Conservation (phyloP, 163 green algal genomes). For the Prototheca cutis region DNA sequence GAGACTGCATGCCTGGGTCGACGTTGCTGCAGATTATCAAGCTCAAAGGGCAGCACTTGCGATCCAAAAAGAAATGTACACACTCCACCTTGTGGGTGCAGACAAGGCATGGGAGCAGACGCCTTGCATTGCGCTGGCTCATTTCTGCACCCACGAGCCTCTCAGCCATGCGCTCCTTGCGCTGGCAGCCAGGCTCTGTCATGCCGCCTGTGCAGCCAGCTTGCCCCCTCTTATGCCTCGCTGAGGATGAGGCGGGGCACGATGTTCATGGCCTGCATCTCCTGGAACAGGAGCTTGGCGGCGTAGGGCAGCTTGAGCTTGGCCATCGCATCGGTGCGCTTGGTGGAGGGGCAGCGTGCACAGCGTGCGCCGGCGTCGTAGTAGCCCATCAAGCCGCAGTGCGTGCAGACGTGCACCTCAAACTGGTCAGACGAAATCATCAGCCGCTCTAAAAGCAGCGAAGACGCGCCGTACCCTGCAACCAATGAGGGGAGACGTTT, state of each 20-base stretch:
- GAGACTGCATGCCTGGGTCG: too few relatives aligned
- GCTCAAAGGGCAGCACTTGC: too few relatives aligned
- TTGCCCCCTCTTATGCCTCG: slow-evolving; percentile 23
- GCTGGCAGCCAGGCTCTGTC: too few relatives aligned
- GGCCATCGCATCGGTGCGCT: slow-evolving; percentile 62
- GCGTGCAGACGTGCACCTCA: slow-evolving; percentile 89
- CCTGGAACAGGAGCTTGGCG: slow-evolving; percentile 98
- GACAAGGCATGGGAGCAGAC: too few relatives aligned
- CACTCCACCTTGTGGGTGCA: too few relatives aligned
- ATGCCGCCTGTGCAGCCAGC: too few relatives aligned
- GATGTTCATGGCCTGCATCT: slow-evolving; percentile 97
- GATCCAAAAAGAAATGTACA: too few relatives aligned
- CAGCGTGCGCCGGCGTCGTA: slow-evolving; percentile 52
- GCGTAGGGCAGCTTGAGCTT: slow-evolving; percentile 95
- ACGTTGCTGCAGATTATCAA: too few relatives aligned
- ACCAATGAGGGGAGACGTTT: neutral
- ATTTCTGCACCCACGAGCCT: too few relatives aligned
- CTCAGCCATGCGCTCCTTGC: too few relatives aligned
- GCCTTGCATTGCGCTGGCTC: too few relatives aligned
- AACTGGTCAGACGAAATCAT: slow-evolving; percentile 94
- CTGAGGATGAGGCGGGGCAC: slow-evolving; percentile 67
- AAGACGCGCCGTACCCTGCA: slow-evolving; percentile 56
- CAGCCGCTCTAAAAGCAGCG: slow-evolving; percentile 93
- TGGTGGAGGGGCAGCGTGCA: slow-evolving; percentile 59
- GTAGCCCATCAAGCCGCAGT: slow-evolving; percentile 89